Base-by-base conservation (phyloP, 805 yeast genomes). In the Myxozyma mucilagina region DNA sequence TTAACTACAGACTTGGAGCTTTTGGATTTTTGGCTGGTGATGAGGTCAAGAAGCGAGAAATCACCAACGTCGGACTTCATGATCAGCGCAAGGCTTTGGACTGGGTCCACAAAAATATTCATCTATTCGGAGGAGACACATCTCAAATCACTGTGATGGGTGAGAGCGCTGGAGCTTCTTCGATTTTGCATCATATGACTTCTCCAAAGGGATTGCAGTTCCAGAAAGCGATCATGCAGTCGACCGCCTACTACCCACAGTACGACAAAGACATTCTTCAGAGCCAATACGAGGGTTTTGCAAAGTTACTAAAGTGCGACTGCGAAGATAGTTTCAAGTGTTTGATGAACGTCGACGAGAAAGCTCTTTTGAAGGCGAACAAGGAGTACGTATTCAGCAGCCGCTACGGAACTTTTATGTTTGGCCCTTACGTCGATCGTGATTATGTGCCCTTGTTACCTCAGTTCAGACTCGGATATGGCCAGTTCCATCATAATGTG, bases 131-230 rank as follows among this genome's bases (percentile, higher is more conserved):
- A 13, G 80, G 80, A 31, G 69, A 77, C 57, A 71, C 75, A 1
- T 61, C 67, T 34, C 65, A 64, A 57, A 71, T 77, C 16, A 75
- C 78, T 1, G 65, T 77, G n/a, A 68, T 73, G 64, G 80, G 80
- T 8, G 75, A 74, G 62, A 66, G 73, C 47, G 79, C 80, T 8
- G 80, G 80, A 31, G 78, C 38, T 35, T 78, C 62, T 53, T 76
- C 76, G 70, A 72, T 57, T 63, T 57, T 53, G 62, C 75, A 63
- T 70, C 76, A 35, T 71, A 71, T 50, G 58, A 61, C 49, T 50
- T 47, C 29, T 68, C 57, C 66, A 69, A 56, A 73, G 57, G 8
- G 68, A 49, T 56, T 54, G 18, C 63, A 36, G 52, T 66, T 66
- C 39, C 34, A 47, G 18, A 55, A 61, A 16, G 68, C 68, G 4